Evolutionary conservation across 441 rosid genomes (phyloP).

Genomic region (Gossypium schwendimanii): DNA sequence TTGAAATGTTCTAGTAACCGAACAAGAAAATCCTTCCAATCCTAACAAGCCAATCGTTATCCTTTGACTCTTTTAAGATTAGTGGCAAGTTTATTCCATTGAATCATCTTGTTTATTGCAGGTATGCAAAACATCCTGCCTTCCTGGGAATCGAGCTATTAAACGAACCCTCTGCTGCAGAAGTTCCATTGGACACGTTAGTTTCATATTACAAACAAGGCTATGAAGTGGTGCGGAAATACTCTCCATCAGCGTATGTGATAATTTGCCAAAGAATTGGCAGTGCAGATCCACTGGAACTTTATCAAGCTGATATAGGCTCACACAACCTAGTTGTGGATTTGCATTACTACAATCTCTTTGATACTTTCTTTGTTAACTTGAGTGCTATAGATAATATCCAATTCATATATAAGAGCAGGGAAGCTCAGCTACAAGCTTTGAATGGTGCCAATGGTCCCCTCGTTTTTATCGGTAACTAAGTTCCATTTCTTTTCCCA

Average conservation of each 20-base stretch:
- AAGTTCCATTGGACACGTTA: constrained; percentile 48
- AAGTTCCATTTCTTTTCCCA: background rate
- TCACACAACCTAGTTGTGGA: constrained; percentile 54
- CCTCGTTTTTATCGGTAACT: constrained; percentile 56
- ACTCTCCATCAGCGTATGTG: constrained; percentile 49
- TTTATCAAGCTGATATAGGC: constrained; percentile 53
- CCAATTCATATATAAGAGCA: constrained; percentile 42
- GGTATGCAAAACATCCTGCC: constrained; percentile 55
- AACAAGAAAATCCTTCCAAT: background rate
- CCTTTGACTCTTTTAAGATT: background rate
- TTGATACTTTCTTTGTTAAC: constrained; percentile 49
- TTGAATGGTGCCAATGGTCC: constrained; percentile 45
- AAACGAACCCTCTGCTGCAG: constrained; percentile 56
- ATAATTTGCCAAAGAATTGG: constrained; percentile 62
- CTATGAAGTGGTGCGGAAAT: constrained; percentile 44
- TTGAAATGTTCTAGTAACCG: background rate
- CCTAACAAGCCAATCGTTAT: background rate
- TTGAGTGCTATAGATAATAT: constrained; percentile 51
- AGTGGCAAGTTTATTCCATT: background rate
- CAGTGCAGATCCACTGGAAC: constrained; percentile 59
- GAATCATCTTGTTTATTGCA: constrained; percentile 15
- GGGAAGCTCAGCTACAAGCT: constrained; percentile 52
- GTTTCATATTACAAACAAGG: constrained; percentile 56
- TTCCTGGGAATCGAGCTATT: constrained; percentile 64
- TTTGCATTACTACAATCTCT: constrained; percentile 72